phyloP scores from a whole-genome alignment of 257 asterid genomes.

The Solanum lycopersicoides region DNA sequence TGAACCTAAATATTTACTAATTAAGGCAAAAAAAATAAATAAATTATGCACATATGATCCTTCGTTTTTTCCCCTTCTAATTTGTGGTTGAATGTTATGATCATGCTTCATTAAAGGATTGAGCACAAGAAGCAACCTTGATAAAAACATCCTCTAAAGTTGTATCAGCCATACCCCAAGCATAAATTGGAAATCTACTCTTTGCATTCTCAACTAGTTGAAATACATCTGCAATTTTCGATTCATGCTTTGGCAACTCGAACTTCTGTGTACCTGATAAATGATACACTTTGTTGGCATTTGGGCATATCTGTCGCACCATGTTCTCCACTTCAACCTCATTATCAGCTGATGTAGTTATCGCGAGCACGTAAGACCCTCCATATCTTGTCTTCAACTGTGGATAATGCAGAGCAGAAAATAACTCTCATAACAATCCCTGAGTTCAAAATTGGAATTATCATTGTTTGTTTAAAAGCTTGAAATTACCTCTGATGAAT shows the following conservation, averaged over 20 bases:
- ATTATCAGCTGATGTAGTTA: conserved; percentile 65
- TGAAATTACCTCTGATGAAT: conserved; percentile 69
- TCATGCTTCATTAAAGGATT: conserved; percentile 43
- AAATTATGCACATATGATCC: not conserved
- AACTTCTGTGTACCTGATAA: conserved; percentile 93
- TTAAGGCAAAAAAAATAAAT: not conserved
- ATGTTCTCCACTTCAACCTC: conserved; percentile 66
- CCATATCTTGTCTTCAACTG: conserved; percentile 94
- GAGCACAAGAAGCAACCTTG: conserved; percentile 87
- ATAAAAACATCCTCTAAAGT: conserved; percentile 91
- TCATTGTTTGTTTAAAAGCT: not conserved
- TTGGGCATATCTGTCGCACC: conserved; percentile 48
- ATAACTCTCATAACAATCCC: not conserved
- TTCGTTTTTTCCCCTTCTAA: not conserved
- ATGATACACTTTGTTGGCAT: conserved; percentile 67
- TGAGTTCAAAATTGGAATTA: not conserved
- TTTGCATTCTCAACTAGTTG: conserved; percentile 80
- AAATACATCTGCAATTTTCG: conserved; percentile 67
- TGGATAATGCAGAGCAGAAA: not conserved
- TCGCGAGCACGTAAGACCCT: conserved; percentile 78
- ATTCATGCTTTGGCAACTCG: conserved; percentile 80
- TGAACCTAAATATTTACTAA: not conserved
- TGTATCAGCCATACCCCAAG: conserved; percentile 94
- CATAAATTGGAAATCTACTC: conserved; percentile 71
- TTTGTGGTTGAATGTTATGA: conserved; percentile 6